phyloP scores from a whole-genome alignment of 2,329 filamentous ascomycete genomes.

The Colletotrichum filicis region DNA sequence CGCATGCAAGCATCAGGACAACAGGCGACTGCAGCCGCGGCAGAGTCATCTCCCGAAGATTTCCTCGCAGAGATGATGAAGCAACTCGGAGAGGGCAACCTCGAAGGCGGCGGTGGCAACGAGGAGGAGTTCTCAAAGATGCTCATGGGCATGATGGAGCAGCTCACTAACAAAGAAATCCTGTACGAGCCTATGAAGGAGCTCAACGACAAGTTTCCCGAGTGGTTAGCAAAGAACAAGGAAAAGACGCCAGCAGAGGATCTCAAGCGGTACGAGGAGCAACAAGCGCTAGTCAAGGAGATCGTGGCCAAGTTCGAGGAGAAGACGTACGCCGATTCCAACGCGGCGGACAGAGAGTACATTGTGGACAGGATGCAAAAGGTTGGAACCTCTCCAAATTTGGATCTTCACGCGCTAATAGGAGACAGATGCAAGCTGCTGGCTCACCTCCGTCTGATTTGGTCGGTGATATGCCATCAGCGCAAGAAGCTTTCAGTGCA shows the following conservation, averaged over 20 bases:
- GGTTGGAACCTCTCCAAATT: slow-evolving; percentile 59
- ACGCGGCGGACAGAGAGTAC: slow-evolving; percentile 84
- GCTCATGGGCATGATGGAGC: slow-evolving; percentile 98
- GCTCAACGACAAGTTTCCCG: slow-evolving; percentile 89
- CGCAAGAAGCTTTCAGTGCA: slow-evolving; percentile 75
- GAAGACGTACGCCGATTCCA: slow-evolving; percentile 82
- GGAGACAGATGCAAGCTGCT: slow-evolving; percentile 89
- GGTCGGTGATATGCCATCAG: slow-evolving; percentile 88
- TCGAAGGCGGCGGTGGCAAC: slow-evolving; percentile 61
- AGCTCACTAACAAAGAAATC: slow-evolving; percentile 98
- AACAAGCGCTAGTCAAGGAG: slow-evolving; percentile 82
- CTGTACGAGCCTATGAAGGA: slow-evolving; percentile 99
- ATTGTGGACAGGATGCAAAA: slow-evolving; percentile 98
- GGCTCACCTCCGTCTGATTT: slow-evolving; percentile 92
- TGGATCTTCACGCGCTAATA: slow-evolving; percentile 34
- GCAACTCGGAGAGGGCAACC: slow-evolving; percentile 77
- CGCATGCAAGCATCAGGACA: slow-evolving; percentile 92
- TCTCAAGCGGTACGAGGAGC: slow-evolving; percentile 81
- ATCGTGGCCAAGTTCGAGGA: slow-evolving; percentile 93
- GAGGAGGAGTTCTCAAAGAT: slow-evolving; percentile 95
- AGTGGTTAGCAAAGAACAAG: slow-evolving; percentile 85
- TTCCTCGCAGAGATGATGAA: slow-evolving; percentile 93
- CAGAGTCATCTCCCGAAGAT: slow-evolving; percentile 77
- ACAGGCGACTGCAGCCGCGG: slow-evolving; percentile 82
- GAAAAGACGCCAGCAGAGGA: slow-evolving; percentile 76